Evolutionary conservation across 345 rosid species (phyloP).

Genomic region (Arabis alpina): DNA sequence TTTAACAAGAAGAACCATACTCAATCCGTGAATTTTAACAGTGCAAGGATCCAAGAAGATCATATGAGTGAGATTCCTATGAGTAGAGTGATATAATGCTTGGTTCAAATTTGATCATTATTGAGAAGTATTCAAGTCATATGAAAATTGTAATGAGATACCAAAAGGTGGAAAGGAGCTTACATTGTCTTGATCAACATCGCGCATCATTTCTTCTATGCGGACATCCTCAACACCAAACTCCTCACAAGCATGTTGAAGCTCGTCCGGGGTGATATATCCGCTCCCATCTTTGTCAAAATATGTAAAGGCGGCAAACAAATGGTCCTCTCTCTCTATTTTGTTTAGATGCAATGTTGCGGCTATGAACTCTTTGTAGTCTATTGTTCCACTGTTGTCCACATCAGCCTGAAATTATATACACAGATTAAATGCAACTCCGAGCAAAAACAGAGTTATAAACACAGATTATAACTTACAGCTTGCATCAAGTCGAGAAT

Average conservation of each 20-base stretch:
- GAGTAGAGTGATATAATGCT: background rate
- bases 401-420: slow-evolving; percentile 68
- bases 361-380: slow-evolving; percentile 84
- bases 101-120: background rate
- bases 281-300: slow-evolving; percentile 96
- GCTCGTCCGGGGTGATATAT: slow-evolving; percentile 85
- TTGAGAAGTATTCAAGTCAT: background rate
- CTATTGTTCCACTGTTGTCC: slow-evolving; percentile 86
- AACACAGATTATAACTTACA: slow-evolving; percentile 51
- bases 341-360: slow-evolving; percentile 91
- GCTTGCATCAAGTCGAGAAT: slow-evolving; percentile 91
- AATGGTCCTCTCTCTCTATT: slow-evolving; percentile 76
- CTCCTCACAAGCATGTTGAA: slow-evolving; percentile 86
- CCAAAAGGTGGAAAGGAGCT: slow-evolving; percentile 31
- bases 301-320: slow-evolving; percentile 80
- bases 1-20: background rate
- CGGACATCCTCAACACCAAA: slow-evolving; percentile 76
- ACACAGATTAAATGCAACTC: slow-evolving; percentile 11
- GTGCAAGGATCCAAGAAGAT: too few relatives aligned
- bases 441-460: slow-evolving; percentile 11
- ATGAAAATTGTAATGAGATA: slow-evolving; percentile 14
- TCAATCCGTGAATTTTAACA: too few relatives aligned
- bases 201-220: slow-evolving; percentile 73
- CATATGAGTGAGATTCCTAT: too few relatives aligned
- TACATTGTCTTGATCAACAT: slow-evolving; percentile 86